Evolutionary conservation across 345 rosid species (phyloP), one percentile per base, ranked within the genome.

Genomic region (Lenwebbia sp.): DNA sequence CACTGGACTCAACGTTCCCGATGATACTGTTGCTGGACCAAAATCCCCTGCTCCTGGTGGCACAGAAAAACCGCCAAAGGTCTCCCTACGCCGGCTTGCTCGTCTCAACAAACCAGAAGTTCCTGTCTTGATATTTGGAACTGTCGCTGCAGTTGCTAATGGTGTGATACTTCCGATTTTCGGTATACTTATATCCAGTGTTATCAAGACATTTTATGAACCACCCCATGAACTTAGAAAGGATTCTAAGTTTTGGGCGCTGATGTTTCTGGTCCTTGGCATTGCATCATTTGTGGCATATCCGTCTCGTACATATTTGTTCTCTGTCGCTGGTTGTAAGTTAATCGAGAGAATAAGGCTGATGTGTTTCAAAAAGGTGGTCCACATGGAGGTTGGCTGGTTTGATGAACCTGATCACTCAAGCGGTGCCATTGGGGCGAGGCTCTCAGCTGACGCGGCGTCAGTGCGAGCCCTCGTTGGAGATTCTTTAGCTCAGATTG

Each of bases 321-420:
- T 95, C 88, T 87, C 98, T 0, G 88, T 95, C 37, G 98, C 98
- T 5, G 98, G 98, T 17, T 89, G 91, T 83, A 96, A 89, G 83
- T 81, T 95, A 50, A 92, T 96, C 86, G 91, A 92, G 84, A 88
- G 98, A 83, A 90, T 96, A 75, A 89, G 98, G 86, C 81, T 95
- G 7, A 86, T 93, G 87, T 95, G 98, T 86, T 96, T 94, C 65
- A 92, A 96, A 94, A 96, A 93, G 89, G 95, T 94, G 51, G 93
- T 97, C 88, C 88, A 54, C 57, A 97, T 96, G 98, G 99, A 97
- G 90, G 91, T 96, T 82, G 89, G 96, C 54, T 96, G 98, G 98
- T 96, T 96, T 47, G 99, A 96, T 88, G 94, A 91, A 65, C 91
- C 93, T 25, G 92, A 90, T 82, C 92, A 96, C 88, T 95, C 99